Base-by-base conservation (phyloP, 129 eudicot species). In the Heracleum sosnowskyi region DNA sequence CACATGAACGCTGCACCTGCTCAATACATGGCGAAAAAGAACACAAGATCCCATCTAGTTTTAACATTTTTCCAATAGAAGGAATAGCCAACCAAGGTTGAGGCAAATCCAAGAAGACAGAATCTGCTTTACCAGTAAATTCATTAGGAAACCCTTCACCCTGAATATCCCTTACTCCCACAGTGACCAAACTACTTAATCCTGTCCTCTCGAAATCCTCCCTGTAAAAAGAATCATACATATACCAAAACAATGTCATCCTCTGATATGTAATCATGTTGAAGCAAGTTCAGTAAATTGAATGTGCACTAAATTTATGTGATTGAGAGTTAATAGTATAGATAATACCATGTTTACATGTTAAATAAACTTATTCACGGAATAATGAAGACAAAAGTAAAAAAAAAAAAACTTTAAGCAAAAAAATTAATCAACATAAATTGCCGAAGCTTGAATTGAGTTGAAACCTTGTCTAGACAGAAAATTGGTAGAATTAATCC, bases 11-110 rank as follows among this genome's bases (percentile, higher is more conserved):
- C 46, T 93, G 98, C 71, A 91, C 98, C 91, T 93, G 98, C 86
- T 93, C 98, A 83, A 93, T 93, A 81, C 98, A 93, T 26, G 98
- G 98, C 17, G 98, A 93, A 73, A 93, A 93, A 13, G 98, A 93
- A 84, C 98, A 93, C 87, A 93, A 80, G 40, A 93, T 79, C 29
- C 96, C 98, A 82, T 93, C 97, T 64, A 77, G 88, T 82, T 93
- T 89, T 85, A 93, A 83, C 93, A 93, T 89, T 76, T 93, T 88
- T 11, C 88, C 90, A 80, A 91, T 96, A 31, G 98, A 93, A 64
- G 93, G 97, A 62, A 93, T 93, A 60, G 97, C 98, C 68, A 91
- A 80, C 98, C 98, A 93, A 41, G 97, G 98, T 73, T 93, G 98
- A 20, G 98, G 98, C 74, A 93, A 86, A 84, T 93, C 98, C 75